Base-by-base conservation (phyloP, 176 grass and related monocot species). In the Aegilops bicornis region DNA sequence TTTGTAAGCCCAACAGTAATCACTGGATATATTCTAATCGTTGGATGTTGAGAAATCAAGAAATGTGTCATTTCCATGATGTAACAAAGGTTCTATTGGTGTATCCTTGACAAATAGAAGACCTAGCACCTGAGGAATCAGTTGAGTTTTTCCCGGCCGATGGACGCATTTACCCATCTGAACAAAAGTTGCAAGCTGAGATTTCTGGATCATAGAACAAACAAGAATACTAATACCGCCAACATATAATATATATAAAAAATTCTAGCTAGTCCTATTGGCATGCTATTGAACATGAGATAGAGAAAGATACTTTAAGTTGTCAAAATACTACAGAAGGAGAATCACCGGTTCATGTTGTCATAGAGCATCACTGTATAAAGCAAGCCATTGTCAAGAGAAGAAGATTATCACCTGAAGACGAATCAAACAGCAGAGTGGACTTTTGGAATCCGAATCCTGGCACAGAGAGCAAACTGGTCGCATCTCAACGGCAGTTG, bases 341-440 rank as follows among this genome's bases (percentile, higher is more conserved):
- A 48, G 43, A 73, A 74, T 62, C 25, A 25, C 50, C 19, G 7
- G 50, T 19, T 54, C 2, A 54, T 54, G 50, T 7, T 54, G 50
- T 6, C 50, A 54, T 7, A 54, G 5, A 54, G 50, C 50, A 54
- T 54, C 50, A 19, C 0, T 54, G 50, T 6, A 54, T 2, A 54
- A 19, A 54, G 50, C 6, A 54, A 19, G 6, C 1, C 27, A 12
- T 45, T 54, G 40, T 36, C 52, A 87, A 68, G 10, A 54, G 52
- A 91, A 82, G 43, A 54, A 0, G 30, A 54, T 64, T 15, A 82
- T 83, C 87, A 93, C 97, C 97, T 99, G 97, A 82, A 99, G 92
- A 90, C 96, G 97, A 86, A 99, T 90, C 85, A 99, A 76, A 76
- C 90, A 99, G 83, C 97, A 99, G 75, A 99, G 79, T 84, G 97